Evolutionary conservation across 352 stramenopile species (phyloP), one percentile per base, ranked within the genome.

Genomic region (Peronosclerospora sorghi): DNA sequence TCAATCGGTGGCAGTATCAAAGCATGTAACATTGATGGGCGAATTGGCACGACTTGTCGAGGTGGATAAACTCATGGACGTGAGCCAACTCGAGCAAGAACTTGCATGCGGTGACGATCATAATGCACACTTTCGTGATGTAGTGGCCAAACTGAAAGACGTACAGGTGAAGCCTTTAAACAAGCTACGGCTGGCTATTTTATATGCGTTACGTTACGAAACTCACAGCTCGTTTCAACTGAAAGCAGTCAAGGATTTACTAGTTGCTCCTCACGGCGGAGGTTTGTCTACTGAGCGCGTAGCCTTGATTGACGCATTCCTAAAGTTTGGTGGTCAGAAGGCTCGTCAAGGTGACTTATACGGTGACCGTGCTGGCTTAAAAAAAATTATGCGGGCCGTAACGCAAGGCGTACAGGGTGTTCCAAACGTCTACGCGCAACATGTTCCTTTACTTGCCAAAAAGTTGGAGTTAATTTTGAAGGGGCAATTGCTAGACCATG

Each of bases 201-300:
- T 99, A 13, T 99, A 98, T 71, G 94, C 96, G 15, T 54, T 99
- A 26, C 87, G 96, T 12, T 99, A 99, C 62, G 96, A 99, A 65
- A 94, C 76, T 19, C 79, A 86, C 48, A 83, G 62, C 43, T 84
- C 77, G 19, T 69, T 86, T 23, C 72, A 88, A 49, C 56, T 87
- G 48, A 89, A 91, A 60, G 65, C 71, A 27, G 57, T 91, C 30
- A 88, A 87, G 41, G 76, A 88, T 35, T 35, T 91, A 45, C 49
- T 88, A 18, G 45, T 40, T 0, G 50, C 75, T 1, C 47, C 65
- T 3, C 40, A 59, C 7, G 57, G 48, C 34, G 53, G 52, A 19
- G 72, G 69, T 8, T 36, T 85, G 0, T 45, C 72, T 20, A 24
- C 43, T 13, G 63, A 84, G 17, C 66, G 70, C 6, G 57, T 89